A percentile compares a stretch with the other conserved stretches of the same genome.
Conservation (phyloP, 495 filamentous ascomycete genomes). For the Daldinia loculata region DNA sequence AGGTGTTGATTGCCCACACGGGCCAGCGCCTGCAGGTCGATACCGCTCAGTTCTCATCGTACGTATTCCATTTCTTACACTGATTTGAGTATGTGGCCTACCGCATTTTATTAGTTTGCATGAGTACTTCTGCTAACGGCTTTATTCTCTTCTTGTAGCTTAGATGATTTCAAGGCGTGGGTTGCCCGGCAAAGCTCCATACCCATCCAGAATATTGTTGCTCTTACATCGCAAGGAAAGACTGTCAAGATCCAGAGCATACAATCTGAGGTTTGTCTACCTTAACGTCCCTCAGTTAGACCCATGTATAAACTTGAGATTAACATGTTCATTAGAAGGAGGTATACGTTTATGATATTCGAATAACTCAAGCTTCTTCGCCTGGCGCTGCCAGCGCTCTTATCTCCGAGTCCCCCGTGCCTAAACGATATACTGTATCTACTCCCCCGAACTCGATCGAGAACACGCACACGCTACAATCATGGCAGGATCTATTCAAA, state of each 20-base stretch:
- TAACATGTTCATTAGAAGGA: conserved; percentile 66
- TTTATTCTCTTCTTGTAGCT: conserved; percentile 41
- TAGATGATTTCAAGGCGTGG: conserved; percentile 75
- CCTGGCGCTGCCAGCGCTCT: conserved; percentile 47
- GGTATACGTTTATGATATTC: conserved; percentile 86
- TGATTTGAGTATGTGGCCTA: conserved; percentile 15
- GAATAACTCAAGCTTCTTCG: conserved; percentile 63
- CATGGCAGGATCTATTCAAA: conserved; percentile 85
- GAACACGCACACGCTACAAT: conserved; percentile 74
- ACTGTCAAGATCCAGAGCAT: conserved; percentile 79
- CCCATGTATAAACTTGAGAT: neutral
- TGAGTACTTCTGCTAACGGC: conserved; percentile 12
- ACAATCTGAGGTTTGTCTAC: conserved; percentile 71
- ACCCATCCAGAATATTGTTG: conserved; percentile 74
- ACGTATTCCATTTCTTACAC: conserved; percentile 46
- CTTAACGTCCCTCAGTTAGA: neutral
- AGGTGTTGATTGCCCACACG: conserved; percentile 87
- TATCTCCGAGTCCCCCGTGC: conserved; percentile 63
- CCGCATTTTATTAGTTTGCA: conserved; percentile 8
- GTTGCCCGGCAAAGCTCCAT: conserved; percentile 73
- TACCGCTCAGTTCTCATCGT: conserved; percentile 73
- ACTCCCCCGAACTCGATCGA: conserved; percentile 76
- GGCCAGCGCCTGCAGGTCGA: conserved; percentile 83
- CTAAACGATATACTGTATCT: conserved; percentile 65
- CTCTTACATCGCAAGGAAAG: conserved; percentile 83